A percentile compares a stretch with the other conserved stretches of the same genome.
phyloP scores from a whole-genome alignment of 1,284 basidiomycete genomes.

The Phenoliferia sp. region DNA sequence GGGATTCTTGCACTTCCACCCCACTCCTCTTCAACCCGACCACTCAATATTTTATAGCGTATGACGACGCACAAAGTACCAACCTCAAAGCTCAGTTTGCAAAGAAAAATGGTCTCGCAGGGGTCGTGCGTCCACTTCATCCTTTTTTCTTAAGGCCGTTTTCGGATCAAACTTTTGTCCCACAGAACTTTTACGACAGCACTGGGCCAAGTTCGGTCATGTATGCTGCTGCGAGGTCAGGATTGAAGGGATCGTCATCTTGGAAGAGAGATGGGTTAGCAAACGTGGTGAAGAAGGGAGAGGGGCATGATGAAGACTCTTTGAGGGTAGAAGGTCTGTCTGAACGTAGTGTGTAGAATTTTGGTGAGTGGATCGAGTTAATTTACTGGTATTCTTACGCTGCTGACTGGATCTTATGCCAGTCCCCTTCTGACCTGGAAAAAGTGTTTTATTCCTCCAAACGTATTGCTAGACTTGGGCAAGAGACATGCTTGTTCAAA shows the following conservation, averaged over 20 bases:
- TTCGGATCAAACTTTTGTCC: background rate
- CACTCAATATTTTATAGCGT: conserved; percentile 17
- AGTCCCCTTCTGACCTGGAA: too few relatives aligned
- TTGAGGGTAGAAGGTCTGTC: too few relatives aligned
- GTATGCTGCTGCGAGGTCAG: background rate
- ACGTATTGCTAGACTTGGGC: too few relatives aligned
- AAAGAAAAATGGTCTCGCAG: background rate
- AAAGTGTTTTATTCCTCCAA: too few relatives aligned
- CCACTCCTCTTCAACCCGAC: conserved; percentile 24
- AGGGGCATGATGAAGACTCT: too few relatives aligned
- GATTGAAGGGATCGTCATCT: background rate
- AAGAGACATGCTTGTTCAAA: too few relatives aligned
- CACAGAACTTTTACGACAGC: background rate
- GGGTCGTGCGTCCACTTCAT: background rate
- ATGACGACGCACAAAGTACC: conserved; percentile 48
- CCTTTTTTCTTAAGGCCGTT: background rate
- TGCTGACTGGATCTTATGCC: too few relatives aligned
- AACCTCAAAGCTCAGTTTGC: conserved; percentile 52
- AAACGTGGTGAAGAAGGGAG: too few relatives aligned
- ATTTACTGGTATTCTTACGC: too few relatives aligned
- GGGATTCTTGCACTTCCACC: conserved; percentile 18
- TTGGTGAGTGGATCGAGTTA: too few relatives aligned
- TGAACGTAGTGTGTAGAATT: too few relatives aligned
- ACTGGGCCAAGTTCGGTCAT: background rate
- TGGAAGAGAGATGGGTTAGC: too few relatives aligned